Conservation (phyloP, 164 flowering plant genomes). For the Echeveria elegans region DNA sequence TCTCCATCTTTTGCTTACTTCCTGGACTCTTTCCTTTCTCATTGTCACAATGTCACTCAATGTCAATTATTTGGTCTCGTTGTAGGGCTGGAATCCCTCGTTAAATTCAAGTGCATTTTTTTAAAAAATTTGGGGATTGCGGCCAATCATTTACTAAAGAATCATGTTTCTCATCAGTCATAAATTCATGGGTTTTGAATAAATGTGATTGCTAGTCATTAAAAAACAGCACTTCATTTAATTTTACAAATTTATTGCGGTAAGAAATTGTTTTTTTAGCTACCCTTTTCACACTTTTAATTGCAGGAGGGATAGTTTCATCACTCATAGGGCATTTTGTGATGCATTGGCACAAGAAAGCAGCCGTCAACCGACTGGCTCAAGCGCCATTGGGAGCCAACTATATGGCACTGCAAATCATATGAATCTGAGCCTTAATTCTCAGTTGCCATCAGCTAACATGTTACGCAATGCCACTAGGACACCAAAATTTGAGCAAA, state of each 20-base stretch:
- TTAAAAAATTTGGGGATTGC: slow-evolving; percentile 1
- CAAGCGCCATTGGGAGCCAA: slow-evolving; percentile 47
- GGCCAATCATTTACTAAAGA: neutral
- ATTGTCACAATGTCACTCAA: slow-evolving; percentile 1
- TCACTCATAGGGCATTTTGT: slow-evolving; percentile 87
- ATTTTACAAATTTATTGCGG: too few relatives aligned
- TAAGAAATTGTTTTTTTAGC: neutral
- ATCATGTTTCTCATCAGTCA: neutral
- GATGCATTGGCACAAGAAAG: slow-evolving; percentile 88
- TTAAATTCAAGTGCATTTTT: neutral
- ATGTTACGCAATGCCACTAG: slow-evolving; percentile 27
- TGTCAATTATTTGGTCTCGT: slow-evolving; percentile 6
- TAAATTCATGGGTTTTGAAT: neutral
- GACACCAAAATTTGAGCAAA: slow-evolving; percentile 30
- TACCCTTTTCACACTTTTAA: neutral
- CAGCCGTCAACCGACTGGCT: slow-evolving; percentile 51
- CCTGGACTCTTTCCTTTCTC: slow-evolving; percentile 1
- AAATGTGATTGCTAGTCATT: neutral
- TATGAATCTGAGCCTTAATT: slow-evolving; percentile 46
- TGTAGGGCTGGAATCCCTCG: neutral
- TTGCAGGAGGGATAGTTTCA: slow-evolving; percentile 85
- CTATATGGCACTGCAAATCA: slow-evolving; percentile 33
- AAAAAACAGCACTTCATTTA: neutral
- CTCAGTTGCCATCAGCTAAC: slow-evolving; percentile 18
- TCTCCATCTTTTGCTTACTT: slow-evolving; percentile 20